Base-by-base conservation (phyloP, 768 basidiomycete species). In the Postia placenta region DNA sequence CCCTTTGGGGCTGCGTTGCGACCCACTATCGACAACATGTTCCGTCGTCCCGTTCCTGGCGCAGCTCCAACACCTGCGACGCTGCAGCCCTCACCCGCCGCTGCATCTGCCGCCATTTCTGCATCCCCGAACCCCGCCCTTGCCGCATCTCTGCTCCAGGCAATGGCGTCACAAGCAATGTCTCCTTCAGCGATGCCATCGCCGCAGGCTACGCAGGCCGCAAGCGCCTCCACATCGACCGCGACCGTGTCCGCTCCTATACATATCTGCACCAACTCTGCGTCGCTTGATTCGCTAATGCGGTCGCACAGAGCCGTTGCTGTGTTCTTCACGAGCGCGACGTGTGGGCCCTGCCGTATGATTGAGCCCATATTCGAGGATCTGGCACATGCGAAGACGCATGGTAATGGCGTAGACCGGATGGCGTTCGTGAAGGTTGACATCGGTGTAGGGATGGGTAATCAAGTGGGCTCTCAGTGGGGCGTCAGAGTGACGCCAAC, bases 11-110 rank as follows among this genome's bases (percentile, higher is more conserved):
- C 79, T 5, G 81, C 86, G 0, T 75, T 97, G 40, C 81, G 87
- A 0, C 93, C 94, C 1, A 92, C 86, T 37, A 96, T 98, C 44
- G 93, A 97, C 61, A 72, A 79, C 41, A 92, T 95, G 92, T 96
- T 81, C 66, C 70, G 78, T 20, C 74, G 80, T 20, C 80, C 85
- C 2, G 55, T 69, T 0, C 68, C 81, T 7, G 71, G 71, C 6
- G 68, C 69, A 27, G 61, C 74, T 40, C 61, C 55, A 1, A 49
- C 65, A 2, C 56, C 67, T 2, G 59, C 64, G n/a, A 45, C 56
- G 47, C 50, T 14, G 57, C 69, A 44, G 50, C 65, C 45, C 64
- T 64, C 42, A n/a, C 68, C 39, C 42, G 67, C 53, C 61, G 52
- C 66, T 1, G 56, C 65, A 11, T 42, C 56, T 22, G 58, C 68